phyloP scores from a whole-genome alignment of 2,329 filamentous ascomycete species.

The Acephala macrosclerotiorum region DNA sequence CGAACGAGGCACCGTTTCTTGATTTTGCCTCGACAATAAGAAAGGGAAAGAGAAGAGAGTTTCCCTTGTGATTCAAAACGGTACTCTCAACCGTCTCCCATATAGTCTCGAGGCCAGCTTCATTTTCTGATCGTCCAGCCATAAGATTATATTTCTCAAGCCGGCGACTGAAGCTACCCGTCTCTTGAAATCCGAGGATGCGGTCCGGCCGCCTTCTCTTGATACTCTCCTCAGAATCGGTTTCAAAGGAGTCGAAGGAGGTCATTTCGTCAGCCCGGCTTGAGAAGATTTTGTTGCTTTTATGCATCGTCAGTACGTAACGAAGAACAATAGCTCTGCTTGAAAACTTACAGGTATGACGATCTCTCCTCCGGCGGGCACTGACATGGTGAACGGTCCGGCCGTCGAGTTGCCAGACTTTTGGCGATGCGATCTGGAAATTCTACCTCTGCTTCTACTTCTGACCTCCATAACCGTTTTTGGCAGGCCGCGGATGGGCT shows the following conservation, averaged over 20 bases:
- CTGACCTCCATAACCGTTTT: conserved; percentile 19
- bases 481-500: not conserved
- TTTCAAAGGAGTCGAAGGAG: not conserved
- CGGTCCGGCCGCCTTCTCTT: conserved; percentile 21
- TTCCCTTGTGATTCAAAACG: conserved; percentile 12
- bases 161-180: conserved; percentile 8
- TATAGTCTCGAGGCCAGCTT: not conserved
- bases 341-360: not conserved
- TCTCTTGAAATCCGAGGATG: conserved; percentile 17
- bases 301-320: not conserved
- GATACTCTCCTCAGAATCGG: not conserved
- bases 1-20: not conserved
- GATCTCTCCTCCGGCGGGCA: not conserved
- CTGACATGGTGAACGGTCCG: conserved; percentile 7
- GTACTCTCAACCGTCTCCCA: conserved; percentile 10
- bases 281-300: conserved; percentile 15
- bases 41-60: conserved; percentile 21
- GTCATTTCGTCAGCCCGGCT: conserved; percentile 19
- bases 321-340: not conserved
- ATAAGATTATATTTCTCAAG: conserved; percentile 7
- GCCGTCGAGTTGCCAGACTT: conserved; percentile 9
- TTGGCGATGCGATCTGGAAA: not conserved
- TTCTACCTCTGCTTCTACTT: conserved; percentile 13
- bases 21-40: conserved; percentile 22
- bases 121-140: conserved; percentile 3